Conservation (phyloP, 768 basidiomycete species). For the Dendrothele bispora region DNA sequence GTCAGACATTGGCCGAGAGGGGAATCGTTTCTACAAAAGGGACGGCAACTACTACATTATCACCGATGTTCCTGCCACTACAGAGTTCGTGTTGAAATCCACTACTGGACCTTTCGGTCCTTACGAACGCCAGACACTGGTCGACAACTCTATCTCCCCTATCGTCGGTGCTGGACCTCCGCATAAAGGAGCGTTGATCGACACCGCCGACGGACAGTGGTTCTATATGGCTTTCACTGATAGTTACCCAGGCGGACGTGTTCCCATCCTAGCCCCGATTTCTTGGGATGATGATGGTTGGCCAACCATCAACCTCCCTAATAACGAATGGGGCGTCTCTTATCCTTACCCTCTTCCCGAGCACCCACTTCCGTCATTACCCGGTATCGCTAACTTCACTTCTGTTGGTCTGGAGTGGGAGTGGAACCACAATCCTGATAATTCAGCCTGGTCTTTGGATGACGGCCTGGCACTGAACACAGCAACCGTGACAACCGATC, state of each 20-base stretch:
- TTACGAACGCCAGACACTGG: constrained; percentile 8
- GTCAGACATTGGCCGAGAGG: no score
- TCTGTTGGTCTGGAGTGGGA: constrained; percentile 15
- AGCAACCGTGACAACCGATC: constrained; percentile 31
- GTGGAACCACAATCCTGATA: constrained; percentile 21
- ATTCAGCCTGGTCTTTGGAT: constrained; percentile 17
- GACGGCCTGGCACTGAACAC: constrained; percentile 17
- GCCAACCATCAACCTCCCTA: constrained; percentile 13
- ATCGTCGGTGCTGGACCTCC: constrained; percentile 5
- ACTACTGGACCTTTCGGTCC: constrained; percentile 13
- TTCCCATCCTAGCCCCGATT: constrained; percentile 15
- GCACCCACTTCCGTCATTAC: constrained; percentile 9
- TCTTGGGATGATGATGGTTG: constrained; percentile 18
- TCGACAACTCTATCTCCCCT: neutral
- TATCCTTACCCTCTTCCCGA: constrained; percentile 13
- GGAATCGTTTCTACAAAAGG: constrained; percentile 16
- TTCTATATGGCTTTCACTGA: no score
- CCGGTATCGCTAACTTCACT: constrained; percentile 16
- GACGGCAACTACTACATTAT: constrained; percentile 18
- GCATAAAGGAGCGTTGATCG: no score
- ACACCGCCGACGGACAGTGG: no score
- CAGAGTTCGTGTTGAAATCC: no score
- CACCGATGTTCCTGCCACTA: constrained; percentile 11
- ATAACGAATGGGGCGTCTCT: constrained; percentile 11
- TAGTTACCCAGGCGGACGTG: constrained; percentile 16